phyloP scores from a whole-genome alignment of 805 yeast species.

The Ogataea glucozyma region DNA sequence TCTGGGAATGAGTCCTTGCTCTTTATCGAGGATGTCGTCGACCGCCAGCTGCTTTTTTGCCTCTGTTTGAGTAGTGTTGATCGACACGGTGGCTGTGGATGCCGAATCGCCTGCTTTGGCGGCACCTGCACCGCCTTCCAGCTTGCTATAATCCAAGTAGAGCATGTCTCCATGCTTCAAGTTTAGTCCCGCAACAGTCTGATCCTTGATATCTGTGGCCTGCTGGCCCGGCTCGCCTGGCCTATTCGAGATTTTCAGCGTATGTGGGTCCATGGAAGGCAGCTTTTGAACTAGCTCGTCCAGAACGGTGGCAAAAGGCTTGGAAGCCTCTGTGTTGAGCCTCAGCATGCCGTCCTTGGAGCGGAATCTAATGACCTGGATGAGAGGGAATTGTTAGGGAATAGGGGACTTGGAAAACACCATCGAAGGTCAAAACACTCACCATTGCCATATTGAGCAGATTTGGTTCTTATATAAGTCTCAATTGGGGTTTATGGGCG shows the following conservation, averaged over 20 bases:
- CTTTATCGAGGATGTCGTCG: slow-evolving; percentile 64
- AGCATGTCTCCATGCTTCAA: slow-evolving; percentile 64
- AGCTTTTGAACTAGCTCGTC: slow-evolving; percentile 33
- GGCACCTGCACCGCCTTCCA: slow-evolving; percentile 8
- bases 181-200: slow-evolving; percentile 43
- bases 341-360: slow-evolving; percentile 83
- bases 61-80: slow-evolving; percentile 7
- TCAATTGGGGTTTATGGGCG: background rate
- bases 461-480: background rate
- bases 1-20: slow-evolving; percentile 74
- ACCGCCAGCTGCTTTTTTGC: slow-evolving; percentile 53
- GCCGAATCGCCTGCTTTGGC: slow-evolving; percentile 6
- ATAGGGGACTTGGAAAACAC: too few relatives aligned
- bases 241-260: slow-evolving; percentile 42
- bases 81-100: slow-evolving; percentile 5
- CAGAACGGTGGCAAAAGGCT: slow-evolving; percentile 25
- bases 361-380: slow-evolving; percentile 72
- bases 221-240: slow-evolving; percentile 48
- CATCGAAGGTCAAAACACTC: slow-evolving; percentile 4
- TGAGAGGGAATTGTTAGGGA: slow-evolving; percentile 9
- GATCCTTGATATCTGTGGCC: slow-evolving; percentile 33
- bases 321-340: slow-evolving; percentile 39
- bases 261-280: slow-evolving; percentile 35
- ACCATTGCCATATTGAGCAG: slow-evolving; percentile 15
- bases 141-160: slow-evolving; percentile 40